Base-by-base conservation (phyloP, 768 basidiomycete species). In the Brasilioporus rufonigricans region DNA sequence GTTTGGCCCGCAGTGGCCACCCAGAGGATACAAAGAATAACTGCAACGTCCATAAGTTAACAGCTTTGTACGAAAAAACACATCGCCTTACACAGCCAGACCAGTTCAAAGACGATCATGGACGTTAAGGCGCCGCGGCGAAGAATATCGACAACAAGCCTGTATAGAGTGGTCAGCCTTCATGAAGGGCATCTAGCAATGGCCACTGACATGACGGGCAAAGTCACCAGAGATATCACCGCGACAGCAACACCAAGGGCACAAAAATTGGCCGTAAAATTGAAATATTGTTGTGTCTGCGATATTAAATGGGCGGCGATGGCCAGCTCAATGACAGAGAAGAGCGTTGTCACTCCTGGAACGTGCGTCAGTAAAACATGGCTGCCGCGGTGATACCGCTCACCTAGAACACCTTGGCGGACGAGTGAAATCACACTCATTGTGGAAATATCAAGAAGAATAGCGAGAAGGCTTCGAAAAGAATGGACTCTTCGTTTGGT, bases 41-140 rank as follows among this genome's bases (percentile, higher is more conserved):
- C 74, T 73, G 49, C 9, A 51, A 48, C 13, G 23, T 26, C n/a
- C 50, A 43, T 57, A 1, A 9, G 47, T n/a, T 19, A 47, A 44
- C 43, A n/a, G 5, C 21, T 21, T 32, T 14, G 23, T 21, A 12
- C 7, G 35, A 16, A 43, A 29, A 23, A 48, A 13, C 18, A 23
- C 3, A 16, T 35, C 21, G 24, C 48, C 74, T 60, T 56, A 77
- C 75, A 61, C 50, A 75, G 56, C 73, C 71, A 76, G 14, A 18
- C 43, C 16, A 77, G 29, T 56, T 78, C 77, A 8, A 74, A 63
- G 23, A 66, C 54, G 16, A 77, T 64, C 67, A 69, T 71, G 27
- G 77, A 78, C 6, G 74, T 69, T 43, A 74, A 60, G 1, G 73
- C 71, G n/a, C 72, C 76, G 19, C 61, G 65, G 14, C 75, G 70